These are phyloP conservation scores for Phytophthora constricta DNA, from an alignment of 352 stramenopile genomes.

Conservation along the genomic window DNA sequence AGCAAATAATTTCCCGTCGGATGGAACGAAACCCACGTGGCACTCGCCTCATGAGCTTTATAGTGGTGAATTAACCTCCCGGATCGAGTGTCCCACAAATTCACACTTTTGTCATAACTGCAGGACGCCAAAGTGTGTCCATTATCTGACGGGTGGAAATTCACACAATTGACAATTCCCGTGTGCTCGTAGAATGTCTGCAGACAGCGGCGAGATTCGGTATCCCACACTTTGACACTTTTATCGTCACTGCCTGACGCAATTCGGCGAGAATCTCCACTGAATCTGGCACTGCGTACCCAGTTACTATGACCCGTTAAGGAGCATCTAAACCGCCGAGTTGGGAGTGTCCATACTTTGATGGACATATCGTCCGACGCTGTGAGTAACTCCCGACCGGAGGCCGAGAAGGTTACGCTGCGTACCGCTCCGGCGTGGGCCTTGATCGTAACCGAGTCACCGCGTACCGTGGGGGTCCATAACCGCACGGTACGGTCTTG, in stretches of 20 bases:
- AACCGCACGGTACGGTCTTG: conserved; percentile 92
- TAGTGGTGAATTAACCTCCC: conserved; percentile 92
- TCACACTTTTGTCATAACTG: conserved; percentile 76
- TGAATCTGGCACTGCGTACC: conserved; percentile 90
- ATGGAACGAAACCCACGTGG: conserved; percentile 90
- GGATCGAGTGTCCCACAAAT: conserved; percentile 89
- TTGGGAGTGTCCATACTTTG: conserved; percentile 90
- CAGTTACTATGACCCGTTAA: conserved; percentile 93
- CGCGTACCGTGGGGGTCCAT: conserved; percentile 87
- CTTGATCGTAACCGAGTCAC: conserved; percentile 75
- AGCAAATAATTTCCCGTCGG: conserved; percentile 91
- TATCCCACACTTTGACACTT: conserved; percentile 93
- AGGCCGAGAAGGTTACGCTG: conserved; percentile 87
- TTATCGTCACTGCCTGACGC: conserved; percentile 92
- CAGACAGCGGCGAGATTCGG: conserved; percentile 72
- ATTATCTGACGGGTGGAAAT: conserved; percentile 87
- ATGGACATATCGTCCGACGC: conserved; percentile 93
- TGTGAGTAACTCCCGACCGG: conserved; percentile 83
- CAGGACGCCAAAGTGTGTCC: conserved; percentile 61
- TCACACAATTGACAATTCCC: conserved; percentile 81
- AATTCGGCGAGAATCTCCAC: conserved; percentile 66
- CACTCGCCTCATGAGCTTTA: conserved; percentile 82
- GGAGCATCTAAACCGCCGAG: conserved; percentile 86
- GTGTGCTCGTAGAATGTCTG: conserved; percentile 90
- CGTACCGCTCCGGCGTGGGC: conserved; percentile 73